These are phyloP conservation scores for Thelephora aurantiotincta DNA, from an alignment of 768 basidiomycete genomes.

Conservation along the genomic window DNA sequence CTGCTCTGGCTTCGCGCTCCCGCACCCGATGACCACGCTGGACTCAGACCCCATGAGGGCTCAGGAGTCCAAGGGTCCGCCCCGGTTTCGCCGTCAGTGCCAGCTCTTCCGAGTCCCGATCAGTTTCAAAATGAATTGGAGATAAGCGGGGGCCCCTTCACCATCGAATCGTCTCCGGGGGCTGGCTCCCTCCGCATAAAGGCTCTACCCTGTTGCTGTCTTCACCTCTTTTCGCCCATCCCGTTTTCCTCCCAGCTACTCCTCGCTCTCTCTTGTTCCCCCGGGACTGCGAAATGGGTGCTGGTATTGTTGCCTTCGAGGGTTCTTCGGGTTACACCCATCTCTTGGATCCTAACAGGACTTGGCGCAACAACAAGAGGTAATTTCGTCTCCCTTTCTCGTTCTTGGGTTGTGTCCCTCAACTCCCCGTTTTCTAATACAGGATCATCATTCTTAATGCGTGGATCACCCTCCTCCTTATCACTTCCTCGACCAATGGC, in stretches of 20 bases:
- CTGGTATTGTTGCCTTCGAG: constrained; percentile 24
- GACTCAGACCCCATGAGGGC: no score
- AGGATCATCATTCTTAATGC: constrained; percentile 50
- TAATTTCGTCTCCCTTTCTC: constrained; percentile 14
- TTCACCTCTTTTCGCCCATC: constrained; percentile 8
- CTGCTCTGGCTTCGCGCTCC: no score
- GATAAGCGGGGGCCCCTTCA: no score
- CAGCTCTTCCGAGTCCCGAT: no score
- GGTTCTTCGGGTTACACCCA: constrained; percentile 28
- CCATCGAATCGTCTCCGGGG: no score
- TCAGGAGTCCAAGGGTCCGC: no score
- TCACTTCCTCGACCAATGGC: constrained; percentile 64
- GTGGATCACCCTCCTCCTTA: constrained; percentile 63
- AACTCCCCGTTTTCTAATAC: neutral
- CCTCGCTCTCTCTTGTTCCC: constrained; percentile 11
- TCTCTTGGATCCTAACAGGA: constrained; percentile 49
- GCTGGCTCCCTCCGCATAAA: no score
- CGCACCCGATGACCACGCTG: no score
- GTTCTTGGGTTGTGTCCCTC: neutral
- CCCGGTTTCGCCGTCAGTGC: no score
- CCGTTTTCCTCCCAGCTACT: neutral
- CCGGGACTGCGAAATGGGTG: constrained; percentile 29
- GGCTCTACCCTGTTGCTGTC: no score
- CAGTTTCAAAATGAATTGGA: no score
- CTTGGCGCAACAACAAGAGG: constrained; percentile 71